Percentiles rank a stretch among this genome's conserved stretches.
Conservation (phyloP, 495 filamentous ascomycete species). For the Pseudoneurospora amorphoporcata region DNA sequence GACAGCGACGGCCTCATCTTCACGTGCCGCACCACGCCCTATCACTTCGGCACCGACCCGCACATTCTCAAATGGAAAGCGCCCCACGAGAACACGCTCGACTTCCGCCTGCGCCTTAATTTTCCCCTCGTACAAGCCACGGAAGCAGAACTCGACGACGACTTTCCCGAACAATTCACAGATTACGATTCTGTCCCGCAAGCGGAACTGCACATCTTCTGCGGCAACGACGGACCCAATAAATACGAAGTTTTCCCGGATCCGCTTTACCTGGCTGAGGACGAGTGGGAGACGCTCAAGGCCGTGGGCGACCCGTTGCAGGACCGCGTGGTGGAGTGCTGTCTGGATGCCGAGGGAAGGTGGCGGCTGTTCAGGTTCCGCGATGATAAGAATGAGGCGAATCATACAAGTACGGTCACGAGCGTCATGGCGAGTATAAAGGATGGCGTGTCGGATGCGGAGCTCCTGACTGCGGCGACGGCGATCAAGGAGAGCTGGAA, state of each 20-base stretch:
- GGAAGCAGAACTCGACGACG: slow-evolving; percentile 52
- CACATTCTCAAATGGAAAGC: slow-evolving; percentile 98
- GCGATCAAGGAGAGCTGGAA: slow-evolving; percentile 69
- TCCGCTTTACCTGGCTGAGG: slow-evolving; percentile 55
- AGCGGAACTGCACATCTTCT: slow-evolving; percentile 35
- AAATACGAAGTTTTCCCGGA: slow-evolving; percentile 48
- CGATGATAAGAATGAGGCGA: slow-evolving; percentile 85
- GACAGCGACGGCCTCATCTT: slow-evolving; percentile 96
- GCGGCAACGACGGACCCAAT: slow-evolving; percentile 34
- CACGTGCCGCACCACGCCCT: slow-evolving; percentile 76
- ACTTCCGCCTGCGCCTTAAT: slow-evolving; percentile 69
- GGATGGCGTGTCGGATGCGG: slow-evolving; percentile 53
- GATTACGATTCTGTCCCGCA: slow-evolving; percentile 46
- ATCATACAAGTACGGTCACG: slow-evolving; percentile 71
- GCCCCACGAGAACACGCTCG: slow-evolving; percentile 80
- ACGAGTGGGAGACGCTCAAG: slow-evolving; percentile 81
- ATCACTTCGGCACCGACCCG: slow-evolving; percentile 80
- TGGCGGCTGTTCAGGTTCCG: slow-evolving; percentile 85
- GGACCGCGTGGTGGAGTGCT: slow-evolving; percentile 80
- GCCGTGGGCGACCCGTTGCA: slow-evolving; percentile 57
- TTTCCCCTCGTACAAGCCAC: slow-evolving; percentile 68
- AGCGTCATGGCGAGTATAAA: slow-evolving; percentile 76
- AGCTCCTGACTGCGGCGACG: slow-evolving; percentile 47
- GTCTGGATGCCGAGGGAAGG: slow-evolving; percentile 54
- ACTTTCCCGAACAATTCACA: slow-evolving; percentile 41